phyloP scores from a whole-genome alignment of 164 flowering plant genomes.

The Berberis vulgaris region DNA sequence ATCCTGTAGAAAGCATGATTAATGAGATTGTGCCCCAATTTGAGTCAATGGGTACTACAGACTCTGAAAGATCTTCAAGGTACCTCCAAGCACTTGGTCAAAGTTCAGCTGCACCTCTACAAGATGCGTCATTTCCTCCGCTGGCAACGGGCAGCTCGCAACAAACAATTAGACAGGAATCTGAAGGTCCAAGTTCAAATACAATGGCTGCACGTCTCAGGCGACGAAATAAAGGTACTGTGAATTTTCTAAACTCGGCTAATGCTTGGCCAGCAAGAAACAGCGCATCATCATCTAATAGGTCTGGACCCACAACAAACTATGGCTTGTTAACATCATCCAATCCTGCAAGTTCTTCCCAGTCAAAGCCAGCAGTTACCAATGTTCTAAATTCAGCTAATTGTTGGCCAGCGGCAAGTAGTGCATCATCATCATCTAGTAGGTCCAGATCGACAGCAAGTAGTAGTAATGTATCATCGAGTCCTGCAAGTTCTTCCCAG shows the following conservation, averaged over 20 bases:
- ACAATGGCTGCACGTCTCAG: constrained; percentile 76
- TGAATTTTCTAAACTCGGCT: constrained; percentile 23
- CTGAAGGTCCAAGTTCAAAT: constrained; percentile 21
- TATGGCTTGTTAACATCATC: constrained; percentile 14
- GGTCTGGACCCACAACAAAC: constrained; percentile 22
- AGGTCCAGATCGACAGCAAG: constrained; percentile 19
- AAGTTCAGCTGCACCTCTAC: constrained; percentile 30
- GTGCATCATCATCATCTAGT: neutral
- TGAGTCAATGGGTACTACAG: constrained; percentile 44
- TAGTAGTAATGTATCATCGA: constrained; percentile 9
- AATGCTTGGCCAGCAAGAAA: constrained; percentile 29
- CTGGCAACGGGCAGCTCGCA: constrained; percentile 41
- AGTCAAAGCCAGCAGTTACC: constrained; percentile 13
- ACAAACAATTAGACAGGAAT: constrained; percentile 18
- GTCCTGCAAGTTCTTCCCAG: constrained; percentile 12
- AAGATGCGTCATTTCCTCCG: constrained; percentile 80
- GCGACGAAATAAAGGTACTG: constrained; percentile 28
- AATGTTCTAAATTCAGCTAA: constrained; percentile 17
- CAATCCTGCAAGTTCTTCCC: constrained; percentile 25
- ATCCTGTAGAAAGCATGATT: constrained; percentile 27
- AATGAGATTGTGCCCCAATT: constrained; percentile 42
- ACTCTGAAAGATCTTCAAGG: constrained; percentile 51
- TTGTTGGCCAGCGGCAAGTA: constrained; percentile 5
- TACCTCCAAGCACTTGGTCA: constrained; percentile 70
- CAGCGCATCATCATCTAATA: constrained; percentile 17